Conservation (phyloP, 2,329 filamentous ascomycete genomes). For the Fusarium hostae region DNA sequence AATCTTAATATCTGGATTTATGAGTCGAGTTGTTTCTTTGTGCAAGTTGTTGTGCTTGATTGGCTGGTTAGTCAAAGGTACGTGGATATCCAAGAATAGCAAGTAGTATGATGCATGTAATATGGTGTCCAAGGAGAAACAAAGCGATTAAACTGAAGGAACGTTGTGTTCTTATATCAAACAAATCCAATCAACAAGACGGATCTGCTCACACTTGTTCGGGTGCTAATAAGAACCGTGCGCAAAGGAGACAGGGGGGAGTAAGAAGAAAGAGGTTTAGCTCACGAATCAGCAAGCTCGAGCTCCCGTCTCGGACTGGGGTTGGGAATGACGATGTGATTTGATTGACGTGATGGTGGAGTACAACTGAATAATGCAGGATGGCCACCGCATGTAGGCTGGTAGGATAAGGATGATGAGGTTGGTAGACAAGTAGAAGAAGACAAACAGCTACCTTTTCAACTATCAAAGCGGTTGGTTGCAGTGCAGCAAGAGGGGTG, state of each 20-base stretch:
- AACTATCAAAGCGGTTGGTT: slow-evolving; percentile 15
- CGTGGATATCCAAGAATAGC: not conserved
- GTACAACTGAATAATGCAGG: slow-evolving; percentile 18
- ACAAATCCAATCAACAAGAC: slow-evolving; percentile 4
- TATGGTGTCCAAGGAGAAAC: not conserved
- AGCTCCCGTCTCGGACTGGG: slow-evolving; percentile 34
- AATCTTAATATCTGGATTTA: slow-evolving; percentile 1
- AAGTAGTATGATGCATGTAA: not conserved
- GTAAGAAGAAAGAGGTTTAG: slow-evolving; percentile 20
- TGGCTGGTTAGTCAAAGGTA: slow-evolving; percentile 13
- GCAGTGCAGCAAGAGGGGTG: slow-evolving; percentile 4
- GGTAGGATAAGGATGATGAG: not conserved
- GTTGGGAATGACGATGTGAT: slow-evolving; percentile 39
- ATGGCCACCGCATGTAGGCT: slow-evolving; percentile 7
- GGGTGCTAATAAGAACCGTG: slow-evolving; percentile 38
- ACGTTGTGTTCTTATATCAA: slow-evolving; percentile 11
- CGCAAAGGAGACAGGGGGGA: slow-evolving; percentile 24
- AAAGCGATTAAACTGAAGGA: slow-evolving; percentile 3
- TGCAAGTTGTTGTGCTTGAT: slow-evolving; percentile 1
- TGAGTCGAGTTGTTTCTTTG: slow-evolving; percentile 16
- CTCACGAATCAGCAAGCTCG: slow-evolving; percentile 35
- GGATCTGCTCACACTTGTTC: slow-evolving; percentile 20
- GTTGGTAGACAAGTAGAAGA: slow-evolving; percentile 7
- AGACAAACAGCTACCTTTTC: slow-evolving; percentile 2
- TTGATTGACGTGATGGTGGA: slow-evolving; percentile 44